Evolutionary conservation across 768 basidiomycete genomes (phyloP).

Genomic region (Lactarius akahatsu): DNA sequence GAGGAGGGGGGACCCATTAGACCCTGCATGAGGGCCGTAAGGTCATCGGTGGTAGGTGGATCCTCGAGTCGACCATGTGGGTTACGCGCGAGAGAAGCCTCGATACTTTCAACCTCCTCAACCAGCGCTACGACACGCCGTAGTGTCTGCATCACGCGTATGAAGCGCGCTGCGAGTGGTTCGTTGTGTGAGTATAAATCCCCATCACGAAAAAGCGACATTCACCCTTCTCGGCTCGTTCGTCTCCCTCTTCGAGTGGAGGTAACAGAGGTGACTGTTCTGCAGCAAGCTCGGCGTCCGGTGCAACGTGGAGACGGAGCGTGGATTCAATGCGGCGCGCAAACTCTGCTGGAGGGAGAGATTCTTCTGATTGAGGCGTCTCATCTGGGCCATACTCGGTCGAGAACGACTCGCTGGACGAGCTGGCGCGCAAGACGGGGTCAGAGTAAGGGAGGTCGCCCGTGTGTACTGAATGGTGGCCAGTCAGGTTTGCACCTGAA

Average conservation of each 20-base stretch:
- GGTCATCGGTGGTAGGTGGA: conserved; percentile 9
- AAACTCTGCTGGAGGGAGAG: neutral
- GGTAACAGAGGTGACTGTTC: conserved; percentile 8
- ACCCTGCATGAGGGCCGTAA: conserved; percentile 15
- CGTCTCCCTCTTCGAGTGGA: conserved; percentile 6
- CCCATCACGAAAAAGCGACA: neutral
- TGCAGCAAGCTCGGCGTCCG: conserved; percentile 3
- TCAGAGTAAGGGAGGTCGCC: conserved; percentile 9
- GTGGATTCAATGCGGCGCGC: neutral
- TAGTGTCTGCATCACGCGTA: conserved; percentile 11
- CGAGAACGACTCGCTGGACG: conserved; percentile 5
- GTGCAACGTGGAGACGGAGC: conserved; percentile 6
- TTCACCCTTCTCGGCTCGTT: conserved; percentile 6
- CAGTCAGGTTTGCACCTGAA: neutral
- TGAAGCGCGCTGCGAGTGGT: conserved; percentile 6
- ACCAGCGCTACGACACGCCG: conserved; percentile 19
- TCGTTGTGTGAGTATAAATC: neutral
- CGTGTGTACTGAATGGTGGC: conserved; percentile 1
- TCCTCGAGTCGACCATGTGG: conserved; percentile 22
- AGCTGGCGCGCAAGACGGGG: conserved; percentile 6
- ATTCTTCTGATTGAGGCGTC: conserved; percentile 1
- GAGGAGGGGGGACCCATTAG: conserved; percentile 8
- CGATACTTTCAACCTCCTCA: conserved; percentile 9
- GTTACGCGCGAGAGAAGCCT: conserved; percentile 2
- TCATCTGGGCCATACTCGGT: neutral